Base-by-base conservation (phyloP, 2,329 filamentous ascomycete genomes). In the Bipolaris victoriae region DNA sequence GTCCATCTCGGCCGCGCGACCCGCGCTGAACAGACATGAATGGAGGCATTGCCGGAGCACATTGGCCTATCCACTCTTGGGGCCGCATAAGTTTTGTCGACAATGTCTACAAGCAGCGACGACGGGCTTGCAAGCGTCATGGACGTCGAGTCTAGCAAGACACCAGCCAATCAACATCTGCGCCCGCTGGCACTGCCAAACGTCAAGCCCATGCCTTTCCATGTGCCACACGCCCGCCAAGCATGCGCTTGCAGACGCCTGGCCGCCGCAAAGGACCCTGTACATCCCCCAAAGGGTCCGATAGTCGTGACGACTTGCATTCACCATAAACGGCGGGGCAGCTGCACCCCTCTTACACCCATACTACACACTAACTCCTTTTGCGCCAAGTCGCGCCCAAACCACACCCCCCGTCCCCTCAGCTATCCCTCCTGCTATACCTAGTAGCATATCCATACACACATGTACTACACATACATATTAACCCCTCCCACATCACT, bases 61-160 rank as follows among this genome's bases (percentile, higher is more conserved):
- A 29, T 29, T 29, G 26, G 36, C 33, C 26, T 29, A 22, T n/a
- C 33, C 44, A 11, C 20, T 43, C 36, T 41, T 43, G 43, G 43
- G 43, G 43, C 36, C 9, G 36, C 31, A 52, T 5, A 22, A 26
- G 26, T 29, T 33, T 9, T 50, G 39, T 43, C 16, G 35, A 48
- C 49, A 56, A 56, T 52, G 54, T 43, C 49, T 56, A 36, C 46
- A 47, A 55, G 45, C 36, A 49, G 52, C 50, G 52, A 29, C 35
- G 59, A 56, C 53, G 57, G 61, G 37, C 55, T 62, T 67, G 65
- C 47, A 69, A 64, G 67, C 69, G 67, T 72, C 69, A 69, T 70
- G 59, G 68, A 71, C 49, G 52, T 61, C 55, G 49, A 44, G 47
- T 50, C 55, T 47, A 57, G 58, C 44, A 36, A 11, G 40, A 35